Evolutionary conservation across 108 stramenopile genomes (phyloP).

Genomic region (Skeletonema tropicum): DNA sequence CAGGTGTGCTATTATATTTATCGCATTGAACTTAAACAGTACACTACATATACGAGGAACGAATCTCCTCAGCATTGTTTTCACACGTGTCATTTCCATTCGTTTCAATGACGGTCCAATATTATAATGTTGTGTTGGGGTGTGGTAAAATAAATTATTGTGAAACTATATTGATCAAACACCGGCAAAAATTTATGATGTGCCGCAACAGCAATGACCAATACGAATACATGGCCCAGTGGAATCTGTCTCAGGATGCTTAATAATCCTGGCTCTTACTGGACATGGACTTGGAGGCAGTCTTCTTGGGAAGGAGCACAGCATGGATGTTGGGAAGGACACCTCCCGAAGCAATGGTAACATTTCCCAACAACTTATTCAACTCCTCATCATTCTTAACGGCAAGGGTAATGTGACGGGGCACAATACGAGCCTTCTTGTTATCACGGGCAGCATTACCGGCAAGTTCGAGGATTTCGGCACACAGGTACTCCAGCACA

Average conservation of each 20-base stretch:
- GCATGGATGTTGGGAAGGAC: conserved; percentile 98
- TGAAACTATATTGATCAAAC: background rate
- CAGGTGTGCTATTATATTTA: background rate
- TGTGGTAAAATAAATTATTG: conserved; percentile 1
- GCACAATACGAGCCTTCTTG: conserved; percentile 95
- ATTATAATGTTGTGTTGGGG: background rate
- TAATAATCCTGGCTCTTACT: conserved; percentile 48
- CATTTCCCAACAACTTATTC: conserved; percentile 92
- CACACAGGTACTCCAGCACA: conserved; percentile 94
- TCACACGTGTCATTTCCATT: background rate
- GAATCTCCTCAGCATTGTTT: background rate
- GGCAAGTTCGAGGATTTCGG: conserved; percentile 94
- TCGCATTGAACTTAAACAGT: background rate
- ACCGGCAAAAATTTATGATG: background rate
- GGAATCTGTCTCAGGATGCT: background rate
- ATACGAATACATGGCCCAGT: background rate
- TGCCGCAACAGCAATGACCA: conserved; percentile 2
- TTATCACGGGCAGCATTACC: conserved; percentile 97
- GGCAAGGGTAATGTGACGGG: conserved; percentile 94
- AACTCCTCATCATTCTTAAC: conserved; percentile 96
- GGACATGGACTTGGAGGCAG: conserved; percentile 23
- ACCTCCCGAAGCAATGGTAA: conserved; percentile 96
- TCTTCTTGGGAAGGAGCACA: conserved; percentile 93
- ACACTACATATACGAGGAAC: background rate
- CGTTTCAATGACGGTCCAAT: background rate